phyloP scores from a whole-genome alignment of 1,284 basidiomycete species.

The Papiliotrema flavescens region DNA sequence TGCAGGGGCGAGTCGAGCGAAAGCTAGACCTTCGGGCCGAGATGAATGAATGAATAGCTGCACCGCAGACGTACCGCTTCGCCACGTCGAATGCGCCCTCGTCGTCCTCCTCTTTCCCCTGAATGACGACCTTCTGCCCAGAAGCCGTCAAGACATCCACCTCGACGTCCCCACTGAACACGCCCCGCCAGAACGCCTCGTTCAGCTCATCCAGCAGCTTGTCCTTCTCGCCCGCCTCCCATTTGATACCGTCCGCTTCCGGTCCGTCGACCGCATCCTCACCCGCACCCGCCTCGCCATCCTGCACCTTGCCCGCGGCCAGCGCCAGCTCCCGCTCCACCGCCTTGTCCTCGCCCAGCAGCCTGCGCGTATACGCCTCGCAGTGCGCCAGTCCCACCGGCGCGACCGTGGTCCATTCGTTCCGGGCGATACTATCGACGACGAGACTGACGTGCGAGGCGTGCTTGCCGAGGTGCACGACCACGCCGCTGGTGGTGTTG shows the following conservation, averaged over 20 bases:
- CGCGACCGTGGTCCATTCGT: slow-evolving; percentile 59
- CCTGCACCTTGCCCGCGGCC: slow-evolving; percentile 54
- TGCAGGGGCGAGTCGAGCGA: slow-evolving; percentile 9
- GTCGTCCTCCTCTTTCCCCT: slow-evolving; percentile 58
- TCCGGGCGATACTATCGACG: slow-evolving; percentile 69
- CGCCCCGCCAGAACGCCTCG: slow-evolving; percentile 37
- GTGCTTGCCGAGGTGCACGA: slow-evolving; percentile 78
- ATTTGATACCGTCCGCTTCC: not conserved
- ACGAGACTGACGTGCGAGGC: slow-evolving; percentile 66
- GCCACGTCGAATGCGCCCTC: slow-evolving; percentile 67
- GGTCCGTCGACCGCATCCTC: no score
- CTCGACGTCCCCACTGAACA: slow-evolving; percentile 36
- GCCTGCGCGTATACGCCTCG: slow-evolving; percentile 66
- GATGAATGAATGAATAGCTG: no score
- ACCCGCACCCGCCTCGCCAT: slow-evolving; percentile 22
- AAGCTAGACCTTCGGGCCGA: no score
- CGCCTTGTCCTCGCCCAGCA: slow-evolving; percentile 61
- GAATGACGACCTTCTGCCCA: slow-evolving; percentile 13
- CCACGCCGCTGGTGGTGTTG: slow-evolving; percentile 71
- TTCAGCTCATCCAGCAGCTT: slow-evolving; percentile 34
- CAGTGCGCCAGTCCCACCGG: slow-evolving; percentile 70
- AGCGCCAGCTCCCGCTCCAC: slow-evolving; percentile 60
- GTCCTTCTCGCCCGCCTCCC: slow-evolving; percentile 25
- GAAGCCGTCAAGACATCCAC: slow-evolving; percentile 35
- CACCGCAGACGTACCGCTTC: slow-evolving; percentile 51